A percentile compares a stretch with the other conserved stretches of the same genome.
Conservation (phyloP, 805 yeast species). For the Schwanniomyces vanrijiae region DNA sequence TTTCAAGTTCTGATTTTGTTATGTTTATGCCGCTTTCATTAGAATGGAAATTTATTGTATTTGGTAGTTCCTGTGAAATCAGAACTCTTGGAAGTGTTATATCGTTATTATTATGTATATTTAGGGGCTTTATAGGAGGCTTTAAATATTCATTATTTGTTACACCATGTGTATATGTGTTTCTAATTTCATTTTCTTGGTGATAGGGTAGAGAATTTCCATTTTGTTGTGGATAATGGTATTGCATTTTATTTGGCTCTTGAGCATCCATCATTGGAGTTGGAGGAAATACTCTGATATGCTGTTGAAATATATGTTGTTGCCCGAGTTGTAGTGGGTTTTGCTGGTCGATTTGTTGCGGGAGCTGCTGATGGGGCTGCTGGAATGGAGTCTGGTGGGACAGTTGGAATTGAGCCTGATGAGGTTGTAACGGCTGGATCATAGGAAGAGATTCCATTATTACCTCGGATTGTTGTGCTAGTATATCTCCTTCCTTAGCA, state of each 20-base stretch:
- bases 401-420: background rate
- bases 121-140: background rate
- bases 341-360: constrained; percentile 4
- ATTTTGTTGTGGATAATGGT: background rate
- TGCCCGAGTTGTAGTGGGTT: constrained; percentile 4
- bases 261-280: background rate
- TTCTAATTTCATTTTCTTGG: background rate
- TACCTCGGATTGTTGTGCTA: background rate
- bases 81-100: background rate
- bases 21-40: background rate
- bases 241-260: background rate
- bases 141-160: background rate
- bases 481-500: background rate
- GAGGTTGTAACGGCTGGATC: background rate
- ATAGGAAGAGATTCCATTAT: background rate
- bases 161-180: background rate
- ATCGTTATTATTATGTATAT: background rate
- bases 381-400: too few species aligned
- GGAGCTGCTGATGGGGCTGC: background rate
- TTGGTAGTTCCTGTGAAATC: background rate
- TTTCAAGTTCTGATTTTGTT: background rate
- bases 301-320: constrained; percentile 1
- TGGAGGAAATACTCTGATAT: background rate
- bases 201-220: background rate
- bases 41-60: background rate